Conservation (phyloP, 148 eudicot species). For the Diospyros kaki region DNA sequence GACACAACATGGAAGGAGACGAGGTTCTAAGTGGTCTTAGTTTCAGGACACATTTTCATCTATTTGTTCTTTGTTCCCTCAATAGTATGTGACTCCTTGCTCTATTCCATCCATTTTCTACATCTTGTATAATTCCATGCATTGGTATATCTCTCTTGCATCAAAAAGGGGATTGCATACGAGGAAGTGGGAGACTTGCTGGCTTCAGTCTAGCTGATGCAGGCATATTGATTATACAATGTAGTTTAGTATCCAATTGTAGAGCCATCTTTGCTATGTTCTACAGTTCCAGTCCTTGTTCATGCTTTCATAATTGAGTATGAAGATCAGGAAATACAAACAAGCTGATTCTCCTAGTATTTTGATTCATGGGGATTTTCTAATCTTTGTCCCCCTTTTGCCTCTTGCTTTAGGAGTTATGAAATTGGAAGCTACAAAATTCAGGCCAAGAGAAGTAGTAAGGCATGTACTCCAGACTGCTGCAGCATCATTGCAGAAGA, state of each 20-base stretch:
- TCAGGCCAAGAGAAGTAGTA: slow-evolving; percentile 91
- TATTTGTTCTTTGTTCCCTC: neutral
- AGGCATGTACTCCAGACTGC: slow-evolving; percentile 92
- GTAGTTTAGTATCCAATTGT: neutral
- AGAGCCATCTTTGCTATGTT: neutral
- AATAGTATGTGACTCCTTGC: neutral
- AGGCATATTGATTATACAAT: neutral
- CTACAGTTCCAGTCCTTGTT: neutral
- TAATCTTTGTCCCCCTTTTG: neutral
- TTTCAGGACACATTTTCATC: no score
- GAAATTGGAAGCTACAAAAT: slow-evolving; percentile 89
- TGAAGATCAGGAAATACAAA: neutral
- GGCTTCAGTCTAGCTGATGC: neutral
- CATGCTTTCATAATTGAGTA: neutral
- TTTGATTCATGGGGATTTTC: neutral
- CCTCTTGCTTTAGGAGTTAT: slow-evolving; percentile 54
- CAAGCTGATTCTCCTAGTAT: neutral
- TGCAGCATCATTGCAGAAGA: slow-evolving; percentile 82
- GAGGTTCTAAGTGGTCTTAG: neutral
- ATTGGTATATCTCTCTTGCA: neutral
- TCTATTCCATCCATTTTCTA: neutral
- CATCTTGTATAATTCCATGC: neutral
- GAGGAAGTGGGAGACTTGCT: slow-evolving; percentile 1
- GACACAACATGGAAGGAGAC: neutral
- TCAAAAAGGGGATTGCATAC: neutral